Base-by-base conservation (phyloP, 768 basidiomycete species). In the Panaeolus papilionaceus region DNA sequence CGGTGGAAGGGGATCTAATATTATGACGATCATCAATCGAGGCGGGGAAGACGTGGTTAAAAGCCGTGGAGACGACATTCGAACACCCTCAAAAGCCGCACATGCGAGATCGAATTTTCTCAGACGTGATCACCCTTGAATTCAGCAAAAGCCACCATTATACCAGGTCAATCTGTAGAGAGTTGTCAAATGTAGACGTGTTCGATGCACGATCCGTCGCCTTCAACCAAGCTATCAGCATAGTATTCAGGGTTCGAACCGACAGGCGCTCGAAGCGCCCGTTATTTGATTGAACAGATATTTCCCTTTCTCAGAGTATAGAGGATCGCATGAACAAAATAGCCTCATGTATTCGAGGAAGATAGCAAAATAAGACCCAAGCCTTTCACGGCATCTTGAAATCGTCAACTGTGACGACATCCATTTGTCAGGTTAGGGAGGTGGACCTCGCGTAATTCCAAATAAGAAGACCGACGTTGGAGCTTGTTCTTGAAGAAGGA, bases 11-110 rank as follows among this genome's bases (percentile, higher is more conserved):
- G 28, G 54, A 58, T 58, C 54, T 58, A 33, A 28, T 37, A 58
- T 58, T 58, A 12, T 33, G 26, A 37, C 28, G 26, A 33, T 58
- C 54, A 58, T 58, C 54, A 58, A 58, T 58, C 12, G 28, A 58
- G 54, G 28, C 54, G 54, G 54, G 54, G 54, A 58, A 58, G 54
- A 33, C 26, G 11, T 58, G 54, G 54, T 58, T 58, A 58, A 58
- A 58, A 33, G 26, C 54, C 54, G 54, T 58, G 28, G 54, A 37
- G 54, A 28, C 54, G 16, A 58, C 54, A 58, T 58, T 58, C 54
- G 54, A 58, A 16, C 26, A 37, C 54, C 14, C 54, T 58, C 28
- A 58, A 58, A 58, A 58, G 12, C 54, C 54, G 54, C 54, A 58
- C 3, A 4, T 28, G 28, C 54, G 9, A 37, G 26, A 58, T 26